Conservation (phyloP, 208 protist species). For the Phytomonas sp. region DNA sequence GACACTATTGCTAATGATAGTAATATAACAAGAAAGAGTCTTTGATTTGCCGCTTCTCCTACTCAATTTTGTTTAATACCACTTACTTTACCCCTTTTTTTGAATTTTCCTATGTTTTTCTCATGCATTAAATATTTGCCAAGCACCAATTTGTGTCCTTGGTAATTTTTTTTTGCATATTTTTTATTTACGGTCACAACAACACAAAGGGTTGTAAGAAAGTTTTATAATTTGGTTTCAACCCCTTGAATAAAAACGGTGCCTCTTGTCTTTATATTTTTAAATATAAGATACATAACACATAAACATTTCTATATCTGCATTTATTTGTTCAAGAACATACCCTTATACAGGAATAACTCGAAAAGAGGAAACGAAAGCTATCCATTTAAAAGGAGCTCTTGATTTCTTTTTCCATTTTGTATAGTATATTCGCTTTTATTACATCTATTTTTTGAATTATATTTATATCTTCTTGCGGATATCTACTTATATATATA, state of each 20-base stretch:
- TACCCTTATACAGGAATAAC: neutral
- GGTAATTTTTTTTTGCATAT: constrained; percentile 5
- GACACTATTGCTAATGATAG: neutral
- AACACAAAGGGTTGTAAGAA: neutral
- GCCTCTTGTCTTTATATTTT: neutral
- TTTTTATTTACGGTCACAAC: neutral
- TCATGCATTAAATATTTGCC: constrained; percentile 3
- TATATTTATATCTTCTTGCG: neutral
- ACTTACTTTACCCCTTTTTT: neutral
- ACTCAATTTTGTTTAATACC: neutral
- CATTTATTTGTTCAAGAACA: neutral
- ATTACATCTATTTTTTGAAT: constrained; percentile 1
- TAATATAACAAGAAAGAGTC: neutral
- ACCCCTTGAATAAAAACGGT: neutral
- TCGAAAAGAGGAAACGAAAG: neutral
- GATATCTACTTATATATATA: neutral
- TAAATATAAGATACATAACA: constrained; percentile 1
- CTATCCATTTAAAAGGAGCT: neutral
- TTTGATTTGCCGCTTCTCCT: neutral
- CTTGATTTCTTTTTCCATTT: neutral
- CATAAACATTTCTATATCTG: neutral
- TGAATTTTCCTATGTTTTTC: neutral
- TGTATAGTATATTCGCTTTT: constrained; percentile 2
- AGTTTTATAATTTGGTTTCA: constrained; percentile 4
- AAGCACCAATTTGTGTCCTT: neutral